phyloP scores from a whole-genome alignment of 164 flowering plant genomes.

The Malania oleifera region DNA sequence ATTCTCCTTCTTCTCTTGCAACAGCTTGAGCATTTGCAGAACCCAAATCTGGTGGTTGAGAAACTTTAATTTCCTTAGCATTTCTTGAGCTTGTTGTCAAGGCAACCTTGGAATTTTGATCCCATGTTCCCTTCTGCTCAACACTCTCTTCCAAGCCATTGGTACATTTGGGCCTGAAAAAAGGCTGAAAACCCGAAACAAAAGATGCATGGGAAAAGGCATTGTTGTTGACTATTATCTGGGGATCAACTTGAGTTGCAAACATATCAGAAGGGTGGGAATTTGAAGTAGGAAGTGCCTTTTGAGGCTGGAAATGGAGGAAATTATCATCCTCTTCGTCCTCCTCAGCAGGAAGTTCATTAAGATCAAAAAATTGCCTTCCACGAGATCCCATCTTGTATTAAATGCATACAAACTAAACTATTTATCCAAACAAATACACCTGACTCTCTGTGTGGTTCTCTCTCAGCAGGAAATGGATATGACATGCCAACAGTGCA shows the following conservation, averaged over 20 bases:
- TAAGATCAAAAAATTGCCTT: constrained; percentile 82
- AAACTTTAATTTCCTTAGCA: constrained; percentile 26
- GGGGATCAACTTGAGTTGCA: constrained; percentile 30
- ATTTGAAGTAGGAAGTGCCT: constrained; percentile 47
- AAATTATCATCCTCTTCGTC: constrained; percentile 47
- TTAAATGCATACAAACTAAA: constrained; percentile 53
- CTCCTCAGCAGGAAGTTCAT: constrained; percentile 84
- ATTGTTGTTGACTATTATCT: constrained; percentile 47
- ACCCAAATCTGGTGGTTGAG: constrained; percentile 17
- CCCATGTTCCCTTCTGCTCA: constrained; percentile 23
- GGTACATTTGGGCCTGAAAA: constrained; percentile 43
- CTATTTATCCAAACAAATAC: constrained; percentile 14
- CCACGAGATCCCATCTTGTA: constrained; percentile 85
- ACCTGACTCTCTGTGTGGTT: constrained; percentile 9
- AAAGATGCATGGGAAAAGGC: constrained; percentile 83
- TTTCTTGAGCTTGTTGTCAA: constrained; percentile 23
- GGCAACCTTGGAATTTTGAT: constrained; percentile 17
- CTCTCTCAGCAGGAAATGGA: constrained; percentile 17
- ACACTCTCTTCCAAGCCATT: constrained; percentile 22
- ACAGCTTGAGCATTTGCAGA: constrained; percentile 28
- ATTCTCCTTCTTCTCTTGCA: constrained; percentile 97
- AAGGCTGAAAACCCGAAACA: constrained; percentile 89
- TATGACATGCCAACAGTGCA: constrained; percentile 32
- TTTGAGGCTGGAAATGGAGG: constrained; percentile 54
- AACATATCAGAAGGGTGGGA: constrained; percentile 34